phyloP scores from a whole-genome alignment of 306 rosid genomes.

The Prunus salicina region DNA sequence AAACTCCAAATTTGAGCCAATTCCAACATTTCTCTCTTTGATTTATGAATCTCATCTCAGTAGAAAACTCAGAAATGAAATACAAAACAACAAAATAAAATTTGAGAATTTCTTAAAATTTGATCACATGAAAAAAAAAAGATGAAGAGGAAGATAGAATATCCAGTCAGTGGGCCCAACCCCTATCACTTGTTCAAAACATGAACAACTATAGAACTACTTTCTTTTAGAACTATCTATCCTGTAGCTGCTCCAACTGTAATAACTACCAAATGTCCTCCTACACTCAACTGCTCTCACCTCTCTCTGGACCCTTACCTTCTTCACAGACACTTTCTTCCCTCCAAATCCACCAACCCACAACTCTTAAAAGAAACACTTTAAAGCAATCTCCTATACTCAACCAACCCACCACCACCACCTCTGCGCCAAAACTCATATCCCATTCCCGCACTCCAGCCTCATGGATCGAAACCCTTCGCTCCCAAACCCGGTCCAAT shows the following conservation, averaged over 20 bases:
- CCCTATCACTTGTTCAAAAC: background rate
- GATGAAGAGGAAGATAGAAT: background rate
- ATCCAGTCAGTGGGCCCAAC: background rate
- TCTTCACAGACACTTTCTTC: slow-evolving; percentile 24
- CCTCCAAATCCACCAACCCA: slow-evolving; percentile 27
- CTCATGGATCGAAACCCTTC: slow-evolving; percentile 63
- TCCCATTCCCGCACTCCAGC: slow-evolving; percentile 38
- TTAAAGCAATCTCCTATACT: slow-evolving; percentile 20
- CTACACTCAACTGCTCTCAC: slow-evolving; percentile 9
- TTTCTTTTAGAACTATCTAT: background rate
- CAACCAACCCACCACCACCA: background rate
- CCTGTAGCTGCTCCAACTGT: background rate
- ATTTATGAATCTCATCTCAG: no score
- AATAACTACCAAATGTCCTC: slow-evolving; percentile 15
- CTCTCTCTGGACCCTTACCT: slow-evolving; percentile 14
- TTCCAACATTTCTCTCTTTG: no score
- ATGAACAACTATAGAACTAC: background rate
- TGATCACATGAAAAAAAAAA: background rate
- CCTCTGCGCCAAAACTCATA: slow-evolving; percentile 5
- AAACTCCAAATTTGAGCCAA: no score
- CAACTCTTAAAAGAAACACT: background rate
- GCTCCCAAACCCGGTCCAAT: slow-evolving; percentile 48
- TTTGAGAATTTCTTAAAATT: no score
- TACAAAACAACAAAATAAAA: background rate
- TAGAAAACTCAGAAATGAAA: background rate